Evolutionary conservation across 805 yeast genomes (phyloP), one percentile per base, ranked within the genome.

Genomic region (Lipomyces yamadae): DNA sequence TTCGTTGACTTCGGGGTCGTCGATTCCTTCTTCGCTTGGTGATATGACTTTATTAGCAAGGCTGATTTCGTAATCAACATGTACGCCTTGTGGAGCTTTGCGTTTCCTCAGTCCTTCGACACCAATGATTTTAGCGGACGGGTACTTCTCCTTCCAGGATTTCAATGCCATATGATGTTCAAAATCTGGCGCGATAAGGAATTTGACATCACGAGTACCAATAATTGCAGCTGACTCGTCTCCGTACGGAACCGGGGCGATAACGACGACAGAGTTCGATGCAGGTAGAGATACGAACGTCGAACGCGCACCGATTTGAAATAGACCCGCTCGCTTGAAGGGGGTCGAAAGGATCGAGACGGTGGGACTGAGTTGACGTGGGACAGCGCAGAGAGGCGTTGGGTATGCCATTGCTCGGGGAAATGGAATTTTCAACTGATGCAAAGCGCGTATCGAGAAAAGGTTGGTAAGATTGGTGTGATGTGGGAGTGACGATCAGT

Each of bases 131-230:
- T 83, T 82, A 60, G 85, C 76, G 2, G 78, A 72, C 2, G 91
- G 90, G 74, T 79, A 81, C 64, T 77, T 76, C 24, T 80, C 78
- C 73, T 84, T 83, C 77, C 88, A 84, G 11, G 84, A 82, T 39
- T 77, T 74, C 24, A 88, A 84, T 3, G 89, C 90, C 85, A 88
- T 77, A 1, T 89, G 86, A 73, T 88, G 92, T 72, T 86, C 89
- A 37, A 70, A 73, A 72, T 89, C 91, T 2, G 92, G 91, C 58
- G 89, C 81, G 57, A 89, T 80, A 52, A 86, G 78, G 69, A 75
- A 76, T 56, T 59, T 67, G 59, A 76, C 76, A 4, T 56, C 34
- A 29, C 61, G 58, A 15, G 56, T 48, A 29, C 54, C 67, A 30
- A 67, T 59, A n/a, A 67, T 35, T 7, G 30, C 59, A 35, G 58